phyloP scores from a whole-genome alignment of 495 filamentous ascomycete species.

The Xylaria acuta region DNA sequence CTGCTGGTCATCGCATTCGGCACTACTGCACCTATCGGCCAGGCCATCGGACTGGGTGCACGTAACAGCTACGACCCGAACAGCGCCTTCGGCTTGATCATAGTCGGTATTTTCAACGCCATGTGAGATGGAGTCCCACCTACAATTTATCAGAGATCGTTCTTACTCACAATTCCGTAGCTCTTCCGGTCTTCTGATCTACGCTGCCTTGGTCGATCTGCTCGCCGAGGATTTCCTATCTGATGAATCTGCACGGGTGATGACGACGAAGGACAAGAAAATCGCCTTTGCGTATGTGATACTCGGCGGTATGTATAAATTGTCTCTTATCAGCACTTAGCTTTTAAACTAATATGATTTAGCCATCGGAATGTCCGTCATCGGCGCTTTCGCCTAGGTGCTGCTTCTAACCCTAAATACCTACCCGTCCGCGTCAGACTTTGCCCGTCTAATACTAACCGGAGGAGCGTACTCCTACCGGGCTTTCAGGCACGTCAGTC shows the following conservation, averaged over 20 bases:
- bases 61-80: constrained; percentile 68
- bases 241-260: constrained; percentile 52
- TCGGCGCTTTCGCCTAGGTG: constrained; percentile 59
- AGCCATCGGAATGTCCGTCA: constrained; percentile 66
- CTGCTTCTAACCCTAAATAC: background rate
- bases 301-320: constrained; percentile 45
- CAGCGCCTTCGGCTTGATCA: constrained; percentile 67
- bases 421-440: background rate
- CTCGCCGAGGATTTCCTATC: constrained; percentile 69
- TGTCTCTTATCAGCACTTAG: background rate
- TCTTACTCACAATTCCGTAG: constrained; percentile 31
- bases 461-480: background rate
- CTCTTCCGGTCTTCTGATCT: constrained; percentile 66
- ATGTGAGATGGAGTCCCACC: constrained; percentile 52
- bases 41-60: constrained; percentile 64
- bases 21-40: constrained; percentile 63
- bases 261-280: constrained; percentile 55
- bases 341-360: constrained; percentile 30
- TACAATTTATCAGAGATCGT: background rate
- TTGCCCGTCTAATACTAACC: background rate
- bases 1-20: constrained; percentile 68
- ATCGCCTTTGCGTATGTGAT: constrained; percentile 50
- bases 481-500: background rate
- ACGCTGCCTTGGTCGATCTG: constrained; percentile 66
- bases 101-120: constrained; percentile 73